Percentiles rank a stretch among this genome's conserved stretches.
phyloP scores from a whole-genome alignment of 164 flowering plant species.

The Stephania yunnanensis region DNA sequence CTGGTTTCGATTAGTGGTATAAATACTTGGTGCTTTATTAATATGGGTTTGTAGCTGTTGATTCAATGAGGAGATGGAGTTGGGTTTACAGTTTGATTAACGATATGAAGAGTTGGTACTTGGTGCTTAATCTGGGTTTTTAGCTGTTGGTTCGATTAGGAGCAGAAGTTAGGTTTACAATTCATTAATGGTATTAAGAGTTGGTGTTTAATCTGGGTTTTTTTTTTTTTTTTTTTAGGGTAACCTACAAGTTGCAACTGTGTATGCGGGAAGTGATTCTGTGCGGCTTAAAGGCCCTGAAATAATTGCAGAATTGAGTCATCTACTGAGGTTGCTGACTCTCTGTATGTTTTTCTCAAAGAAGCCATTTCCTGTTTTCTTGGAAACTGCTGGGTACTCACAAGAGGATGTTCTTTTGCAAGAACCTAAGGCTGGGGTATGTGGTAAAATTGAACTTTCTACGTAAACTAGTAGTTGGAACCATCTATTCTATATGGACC shows the following conservation, averaged over 20 bases:
- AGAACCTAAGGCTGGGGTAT: constrained; percentile 95
- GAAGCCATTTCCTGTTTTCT: constrained; percentile 89
- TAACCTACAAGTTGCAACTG: constrained; percentile 72
- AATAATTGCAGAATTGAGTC: constrained; percentile 48
- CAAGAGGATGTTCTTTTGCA: constrained; percentile 80
- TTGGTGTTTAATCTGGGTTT: not conserved
- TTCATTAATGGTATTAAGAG: too few species aligned
- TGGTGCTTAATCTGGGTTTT: too few species aligned
- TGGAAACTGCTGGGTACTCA: constrained; percentile 71
- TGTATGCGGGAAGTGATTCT: constrained; percentile 69
- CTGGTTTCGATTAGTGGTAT: not conserved
- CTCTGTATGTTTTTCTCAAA: constrained; percentile 85
- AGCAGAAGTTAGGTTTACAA: too few species aligned
- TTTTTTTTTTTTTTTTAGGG: constrained; percentile 44
- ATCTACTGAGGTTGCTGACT: constrained; percentile 58
- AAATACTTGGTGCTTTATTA: too few species aligned
- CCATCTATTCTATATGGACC: not conserved
- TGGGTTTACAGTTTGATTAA: too few species aligned
- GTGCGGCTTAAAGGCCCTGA: constrained; percentile 65
- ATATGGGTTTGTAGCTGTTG: too few species aligned
- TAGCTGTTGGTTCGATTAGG: too few species aligned
- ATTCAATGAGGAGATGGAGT: too few species aligned
- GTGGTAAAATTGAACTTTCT: constrained; percentile 14
- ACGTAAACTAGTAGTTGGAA: constrained; percentile 2
- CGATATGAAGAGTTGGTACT: too few species aligned